Evolutionary conservation across 257 asterid genomes (phyloP).

Genomic region (Solanum etuberosum): DNA sequence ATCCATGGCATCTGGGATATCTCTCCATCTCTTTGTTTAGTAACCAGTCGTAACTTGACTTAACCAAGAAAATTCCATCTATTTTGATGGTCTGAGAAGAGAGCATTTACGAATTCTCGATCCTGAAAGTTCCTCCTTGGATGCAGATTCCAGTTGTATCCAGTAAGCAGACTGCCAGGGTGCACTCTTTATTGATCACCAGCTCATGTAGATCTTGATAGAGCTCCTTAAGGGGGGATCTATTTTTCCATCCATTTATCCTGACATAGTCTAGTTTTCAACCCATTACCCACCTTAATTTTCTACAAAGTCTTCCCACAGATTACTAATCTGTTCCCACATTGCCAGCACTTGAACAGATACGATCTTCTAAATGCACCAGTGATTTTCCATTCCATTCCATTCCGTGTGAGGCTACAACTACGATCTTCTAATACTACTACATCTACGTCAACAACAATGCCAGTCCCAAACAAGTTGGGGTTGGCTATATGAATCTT

Average conservation of each 20-base stretch:
- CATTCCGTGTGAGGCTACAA: background rate
- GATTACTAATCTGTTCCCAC: background rate
- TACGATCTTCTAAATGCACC: background rate
- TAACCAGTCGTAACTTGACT: background rate
- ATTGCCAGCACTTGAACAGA: background rate
- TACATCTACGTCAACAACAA: background rate
- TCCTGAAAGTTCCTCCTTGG: background rate
- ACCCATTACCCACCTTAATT: background rate
- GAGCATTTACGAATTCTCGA: background rate
- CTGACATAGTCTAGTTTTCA: background rate
- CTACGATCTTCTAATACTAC: background rate
- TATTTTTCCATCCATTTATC: background rate
- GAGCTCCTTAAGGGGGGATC: background rate
- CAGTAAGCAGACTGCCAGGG: background rate
- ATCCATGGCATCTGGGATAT: background rate
- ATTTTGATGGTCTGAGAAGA: background rate
- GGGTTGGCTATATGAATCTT: background rate
- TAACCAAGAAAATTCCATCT: background rate
- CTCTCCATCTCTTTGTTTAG: background rate
- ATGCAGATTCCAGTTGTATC: background rate
- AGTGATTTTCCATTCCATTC: background rate
- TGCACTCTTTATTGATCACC: background rate
- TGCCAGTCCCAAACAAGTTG: background rate
- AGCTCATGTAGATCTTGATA: background rate
- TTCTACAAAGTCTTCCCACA: background rate